Conservation (phyloP, 1,284 basidiomycete genomes). For the Sporisorium reilianum region DNA sequence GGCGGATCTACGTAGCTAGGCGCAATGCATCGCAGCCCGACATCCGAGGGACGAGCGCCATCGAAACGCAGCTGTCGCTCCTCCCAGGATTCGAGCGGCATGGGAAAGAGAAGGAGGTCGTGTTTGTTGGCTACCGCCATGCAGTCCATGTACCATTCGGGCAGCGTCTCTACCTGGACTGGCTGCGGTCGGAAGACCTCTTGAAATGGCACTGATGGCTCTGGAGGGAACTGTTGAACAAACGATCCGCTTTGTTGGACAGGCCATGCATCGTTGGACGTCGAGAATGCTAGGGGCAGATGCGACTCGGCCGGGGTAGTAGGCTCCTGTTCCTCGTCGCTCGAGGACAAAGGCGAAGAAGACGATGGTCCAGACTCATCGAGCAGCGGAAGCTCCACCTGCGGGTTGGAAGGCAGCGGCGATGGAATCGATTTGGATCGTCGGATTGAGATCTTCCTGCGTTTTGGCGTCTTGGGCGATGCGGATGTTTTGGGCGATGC, state of each 20-base stretch:
- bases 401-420: background rate
- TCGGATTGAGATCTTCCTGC: constrained; percentile 1
- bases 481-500: constrained; percentile 3
- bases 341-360: background rate
- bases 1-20: constrained; percentile 20
- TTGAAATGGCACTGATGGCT: background rate
- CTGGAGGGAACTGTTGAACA: background rate
- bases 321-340: background rate
- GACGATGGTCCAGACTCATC: background rate
- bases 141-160: constrained; percentile 11
- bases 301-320: background rate
- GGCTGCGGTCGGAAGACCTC: background rate
- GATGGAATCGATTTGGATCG: constrained; percentile 13
- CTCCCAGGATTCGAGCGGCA: constrained; percentile 21
- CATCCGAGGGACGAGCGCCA: background rate
- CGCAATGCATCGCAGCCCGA: constrained; percentile 1
- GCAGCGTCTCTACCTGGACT: background rate
- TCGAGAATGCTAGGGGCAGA: background rate
- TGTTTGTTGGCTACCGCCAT: constrained; percentile 21
- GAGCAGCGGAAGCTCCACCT: background rate
- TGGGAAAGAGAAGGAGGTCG: constrained; percentile 16
- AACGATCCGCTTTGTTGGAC: background rate
- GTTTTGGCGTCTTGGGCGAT: constrained; percentile 6
- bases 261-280: background rate
- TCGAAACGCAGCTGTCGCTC: constrained; percentile 3